Base-by-base conservation (phyloP, 805 yeast genomes). In the Cyberlindnera euphorbiiphila region DNA sequence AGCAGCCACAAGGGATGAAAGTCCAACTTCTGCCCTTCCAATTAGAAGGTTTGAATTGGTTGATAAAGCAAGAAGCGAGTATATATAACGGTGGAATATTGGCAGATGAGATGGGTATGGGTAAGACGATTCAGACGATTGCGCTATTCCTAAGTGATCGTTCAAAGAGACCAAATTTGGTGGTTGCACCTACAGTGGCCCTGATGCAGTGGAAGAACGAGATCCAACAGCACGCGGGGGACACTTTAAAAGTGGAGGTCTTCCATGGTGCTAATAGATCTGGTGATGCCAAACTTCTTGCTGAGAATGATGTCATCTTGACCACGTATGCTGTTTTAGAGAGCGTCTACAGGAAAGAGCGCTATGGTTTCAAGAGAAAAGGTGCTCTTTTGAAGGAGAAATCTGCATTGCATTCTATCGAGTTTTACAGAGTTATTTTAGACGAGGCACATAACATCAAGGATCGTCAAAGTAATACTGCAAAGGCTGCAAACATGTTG, bases 51-150 rank as follows among this genome's bases (percentile, higher is more conserved):
- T 66, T 93, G 32, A 75, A 83, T 52, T 93, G 99, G 99, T 70
- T 93, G 43, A 50, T 75, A 11, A 70, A 76, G 33, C 98, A 91
- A 62, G 98, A 91, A 55, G 78, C 78, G 16, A 70, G 85, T 17
- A 72, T 69, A 29, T 91, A 83, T 60, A 69, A 74, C 12, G 98
- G 98, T 18, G 98, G 98, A 12, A 81, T 93, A 9, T 66, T 93
- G 32, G 98, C 98, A 5, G 99, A 93, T 66, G 99, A 93, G 62
- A 93, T 93, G 99, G 99, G 99, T 25, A 91, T 93, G 98, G 99
- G 99, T 46, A 93, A 93, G 54, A 93, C 99, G 1, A 89, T 93
- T 34, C 98, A 93, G 62, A 91, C 96, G 25, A 91, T 93, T 44
- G 93, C 94, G 0, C 62, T 93, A 30, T 75, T 93, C 54, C 76